Evolutionary conservation across 2,329 filamentous ascomycete genomes (phyloP), one percentile per base, ranked within the genome.

Genomic region (Eutypa lata): DNA sequence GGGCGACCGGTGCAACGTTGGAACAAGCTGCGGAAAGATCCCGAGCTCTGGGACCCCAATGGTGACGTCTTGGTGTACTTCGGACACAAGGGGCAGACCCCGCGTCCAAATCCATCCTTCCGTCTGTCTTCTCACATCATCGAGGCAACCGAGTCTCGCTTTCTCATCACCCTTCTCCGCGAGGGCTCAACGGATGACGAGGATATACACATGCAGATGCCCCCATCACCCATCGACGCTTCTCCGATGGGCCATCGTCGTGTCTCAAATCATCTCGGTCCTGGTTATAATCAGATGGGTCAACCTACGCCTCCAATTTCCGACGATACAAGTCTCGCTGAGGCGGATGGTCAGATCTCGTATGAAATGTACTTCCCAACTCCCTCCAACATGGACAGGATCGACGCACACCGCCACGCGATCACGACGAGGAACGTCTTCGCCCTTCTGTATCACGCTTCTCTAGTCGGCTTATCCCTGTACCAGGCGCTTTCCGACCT

Each of bases 381-480:
- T 0, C 83, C 83, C 0, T 58, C 74, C 2, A 75, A 78, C 37
- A 61, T 79, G 38, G 76, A 63, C 59, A 77, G 68, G 62, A 68
- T 68, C 18, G 79, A 77, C 42, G 78, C 77, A 50, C 73, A 78
- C 1, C 74, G 82, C 1, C 76, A 87, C 57, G 82, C 86, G 58
- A 76, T 89, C 46, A 85, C 86, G 0, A 86, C 86, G 1, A 80
- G 87, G 19, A 90, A 89, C 61, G 80, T 89, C 44, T 83, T 90
- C 59, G 86, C 86, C 0, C 69, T 89, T 33, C 67, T 89, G 2
- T 85, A 83, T 60, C 77, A 82, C 49, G 81, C 82, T 21, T 85
- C 86, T 0, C 73, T 89, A 0, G 85, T 89, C 2, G 87, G 87
- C 0, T 62, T 82, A 1, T 84, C 85, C 4, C 66, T 89, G 0